Conservation (phyloP, 805 yeast species). For the Lipomyces starkeyi region DNA sequence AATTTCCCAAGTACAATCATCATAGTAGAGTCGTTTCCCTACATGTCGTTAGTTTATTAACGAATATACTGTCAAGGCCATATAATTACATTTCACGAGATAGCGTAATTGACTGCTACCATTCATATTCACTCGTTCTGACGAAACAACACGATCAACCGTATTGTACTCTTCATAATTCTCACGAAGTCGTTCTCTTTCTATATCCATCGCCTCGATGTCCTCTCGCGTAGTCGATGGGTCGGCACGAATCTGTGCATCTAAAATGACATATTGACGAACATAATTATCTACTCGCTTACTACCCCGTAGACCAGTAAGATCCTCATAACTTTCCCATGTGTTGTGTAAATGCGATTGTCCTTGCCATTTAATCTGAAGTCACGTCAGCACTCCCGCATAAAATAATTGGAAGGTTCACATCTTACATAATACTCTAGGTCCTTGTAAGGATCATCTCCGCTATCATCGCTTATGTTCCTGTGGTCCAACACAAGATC, state of each 20-base stretch:
- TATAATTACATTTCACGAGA: slow-evolving; percentile 72
- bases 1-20: slow-evolving; percentile 96
- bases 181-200: slow-evolving; percentile 81
- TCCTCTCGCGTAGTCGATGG: slow-evolving; percentile 88
- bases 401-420: slow-evolving; percentile 60
- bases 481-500: slow-evolving; percentile 63
- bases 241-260: slow-evolving; percentile 77
- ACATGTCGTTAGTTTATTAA: slow-evolving; percentile 3
- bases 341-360: slow-evolving; percentile 92
- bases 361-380: slow-evolving; percentile 79
- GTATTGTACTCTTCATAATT: slow-evolving; percentile 81
- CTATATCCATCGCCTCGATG: slow-evolving; percentile 90
- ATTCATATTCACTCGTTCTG: slow-evolving; percentile 61
- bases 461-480: slow-evolving; percentile 44
- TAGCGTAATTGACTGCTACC: slow-evolving; percentile 62
- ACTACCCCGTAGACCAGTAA: slow-evolving; percentile 66
- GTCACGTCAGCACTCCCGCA: not conserved
- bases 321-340: slow-evolving; percentile 74
- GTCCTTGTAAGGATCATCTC: slow-evolving; percentile 42
- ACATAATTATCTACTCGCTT: slow-evolving; percentile 91
- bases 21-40: slow-evolving; percentile 84
- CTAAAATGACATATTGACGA: slow-evolving; percentile 73
- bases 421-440: slow-evolving; percentile 44
- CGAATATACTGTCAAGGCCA: not conserved
- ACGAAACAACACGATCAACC: slow-evolving; percentile 88